Evolutionary conservation across 306 rosid species (phyloP).

Genomic region (Cucurbita ficifolia): DNA sequence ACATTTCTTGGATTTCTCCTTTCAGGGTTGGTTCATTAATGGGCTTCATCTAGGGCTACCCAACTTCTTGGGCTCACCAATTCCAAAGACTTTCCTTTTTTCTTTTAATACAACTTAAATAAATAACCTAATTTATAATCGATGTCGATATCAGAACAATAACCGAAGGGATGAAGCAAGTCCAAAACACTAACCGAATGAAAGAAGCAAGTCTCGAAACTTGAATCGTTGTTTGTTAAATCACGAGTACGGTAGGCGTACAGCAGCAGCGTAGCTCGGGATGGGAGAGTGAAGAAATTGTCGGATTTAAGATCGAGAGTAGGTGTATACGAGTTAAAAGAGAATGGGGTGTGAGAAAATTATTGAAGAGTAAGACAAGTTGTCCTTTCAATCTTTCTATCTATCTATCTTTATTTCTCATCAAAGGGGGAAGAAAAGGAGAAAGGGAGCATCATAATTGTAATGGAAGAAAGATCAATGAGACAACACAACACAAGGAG

Average conservation of each 20-base stretch:
- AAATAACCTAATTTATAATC: background rate
- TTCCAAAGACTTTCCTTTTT: background rate
- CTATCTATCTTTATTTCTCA: background rate
- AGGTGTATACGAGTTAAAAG: background rate
- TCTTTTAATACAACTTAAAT: background rate
- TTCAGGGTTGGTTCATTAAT: background rate
- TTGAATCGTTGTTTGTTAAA: background rate
- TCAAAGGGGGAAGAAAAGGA: background rate
- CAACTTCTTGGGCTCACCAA: background rate
- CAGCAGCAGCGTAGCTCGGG: background rate
- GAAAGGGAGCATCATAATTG: background rate
- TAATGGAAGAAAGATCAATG: background rate
- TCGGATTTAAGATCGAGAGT: background rate
- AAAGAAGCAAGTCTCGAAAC: background rate
- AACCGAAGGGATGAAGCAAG: background rate
- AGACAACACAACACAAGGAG: background rate
- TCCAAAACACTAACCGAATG: background rate
- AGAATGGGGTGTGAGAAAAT: background rate
- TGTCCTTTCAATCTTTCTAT: background rate
- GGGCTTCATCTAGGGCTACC: background rate
- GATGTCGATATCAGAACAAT: background rate
- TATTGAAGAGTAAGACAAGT: background rate
- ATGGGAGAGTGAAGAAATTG: background rate
- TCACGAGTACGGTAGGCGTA: background rate
- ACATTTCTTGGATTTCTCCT: background rate